A percentile compares a stretch with the other conserved stretches of the same genome.
phyloP scores from a whole-genome alignment of 2,329 filamentous ascomycete genomes.

The Penicillium italicum region DNA sequence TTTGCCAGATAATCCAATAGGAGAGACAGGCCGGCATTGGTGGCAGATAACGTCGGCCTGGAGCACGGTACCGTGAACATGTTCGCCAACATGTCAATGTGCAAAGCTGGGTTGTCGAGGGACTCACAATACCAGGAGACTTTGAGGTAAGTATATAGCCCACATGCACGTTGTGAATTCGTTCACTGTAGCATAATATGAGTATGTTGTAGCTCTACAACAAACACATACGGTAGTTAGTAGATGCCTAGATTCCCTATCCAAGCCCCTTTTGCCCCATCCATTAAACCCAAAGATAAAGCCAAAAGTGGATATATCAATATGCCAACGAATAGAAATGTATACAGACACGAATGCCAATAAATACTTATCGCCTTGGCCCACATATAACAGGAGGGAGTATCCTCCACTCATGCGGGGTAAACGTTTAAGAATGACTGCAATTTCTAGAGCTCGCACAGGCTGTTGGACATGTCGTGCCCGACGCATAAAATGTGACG shows the following conservation, averaged over 20 bases:
- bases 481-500: slow-evolving; percentile 25
- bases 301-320: not conserved
- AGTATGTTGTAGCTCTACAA: too few species aligned
- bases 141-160: too few species aligned
- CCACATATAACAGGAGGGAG: not conserved
- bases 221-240: too few species aligned
- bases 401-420: not conserved
- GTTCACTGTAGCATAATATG: too few species aligned
- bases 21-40: too few species aligned
- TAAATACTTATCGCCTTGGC: not conserved
- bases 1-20: too few species aligned
- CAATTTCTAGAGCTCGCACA: slow-evolving; percentile 20
- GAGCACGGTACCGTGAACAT: too few species aligned
- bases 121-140: too few species aligned
- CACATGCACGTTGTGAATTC: too few species aligned
- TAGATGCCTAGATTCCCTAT: not conserved
- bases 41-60: too few species aligned
- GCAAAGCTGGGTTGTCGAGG: too few species aligned
- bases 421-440: not conserved
- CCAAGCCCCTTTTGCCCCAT: not conserved
- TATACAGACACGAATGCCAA: not conserved
- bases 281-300: not conserved
- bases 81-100: too few species aligned
- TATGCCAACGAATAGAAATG: not conserved
- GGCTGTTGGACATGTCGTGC: slow-evolving; percentile 23